Base-by-base conservation (phyloP, 1,139 yeast genomes). In the Geotrichum aggregatum region DNA sequence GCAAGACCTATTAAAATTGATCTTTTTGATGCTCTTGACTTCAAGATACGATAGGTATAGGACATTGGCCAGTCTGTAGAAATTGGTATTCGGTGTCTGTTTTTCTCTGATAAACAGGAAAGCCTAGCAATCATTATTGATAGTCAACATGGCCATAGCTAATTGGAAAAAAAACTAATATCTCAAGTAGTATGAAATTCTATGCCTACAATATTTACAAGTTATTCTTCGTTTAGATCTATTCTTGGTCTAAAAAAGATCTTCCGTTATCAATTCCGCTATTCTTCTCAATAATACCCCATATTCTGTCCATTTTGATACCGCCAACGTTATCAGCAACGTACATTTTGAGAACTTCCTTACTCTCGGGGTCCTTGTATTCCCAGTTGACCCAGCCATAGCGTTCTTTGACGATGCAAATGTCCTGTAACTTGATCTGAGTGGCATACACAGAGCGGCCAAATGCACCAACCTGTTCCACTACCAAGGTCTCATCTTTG, bases 271-370 rank as follows among this genome's bases (percentile, higher is more conserved):
- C 77, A 4, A 83, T 72, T 0, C 84, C 86, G 46, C 81, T 73
- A 58, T 83, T 80, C 50, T 72, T 72, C 66, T 87, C 95, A 3
- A 84, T 79, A 16, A 85, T 77, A 1, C 92, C 89, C 92, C 95
- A 83, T 3, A 87, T 66, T 52, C 95, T 71, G 61, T 87, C 95
- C 95, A 87, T 87, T 59, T 80, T 80, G 63, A 84, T 71, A 1
- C 95, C 95, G 2, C 95, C 94, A 44, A 84, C 74, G 58, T 86
- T 84, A 63, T 87, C 95, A 7, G 77, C 79, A 2, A 87, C 77
- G 60, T 81, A 84, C 65, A 75, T 80, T 35, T 71, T 58, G n/a
- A 69, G 56, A 74, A 71, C 53, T 62, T 69, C 44, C 6, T 65
- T 64, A 21, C 62, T 55, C 19, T 59, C 59, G 7, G 63, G 63